phyloP scores from a whole-genome alignment of 257 asterid genomes.

The Catharanthus roseus region DNA sequence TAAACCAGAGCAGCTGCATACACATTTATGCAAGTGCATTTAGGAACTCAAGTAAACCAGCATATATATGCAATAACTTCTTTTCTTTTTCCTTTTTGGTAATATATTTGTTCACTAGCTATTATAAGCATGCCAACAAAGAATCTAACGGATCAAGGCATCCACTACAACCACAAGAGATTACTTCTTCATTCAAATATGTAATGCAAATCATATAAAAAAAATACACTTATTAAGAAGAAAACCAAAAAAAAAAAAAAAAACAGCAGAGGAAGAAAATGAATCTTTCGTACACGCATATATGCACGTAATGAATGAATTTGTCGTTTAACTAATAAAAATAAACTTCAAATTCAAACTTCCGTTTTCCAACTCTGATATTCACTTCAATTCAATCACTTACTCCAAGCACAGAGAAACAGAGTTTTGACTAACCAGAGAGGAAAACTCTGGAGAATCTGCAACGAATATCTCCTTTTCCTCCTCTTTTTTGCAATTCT shows the following conservation, averaged over 20 bases:
- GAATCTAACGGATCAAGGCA: constrained; percentile 1
- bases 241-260: neutral
- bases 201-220: constrained; percentile 10
- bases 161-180: neutral
- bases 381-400: neutral
- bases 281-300: neutral
- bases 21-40: neutral
- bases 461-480: neutral
- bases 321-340: neutral
- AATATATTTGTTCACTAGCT: neutral
- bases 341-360: neutral
- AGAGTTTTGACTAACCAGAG: constrained; percentile 12
- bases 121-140: neutral
- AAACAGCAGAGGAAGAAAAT: no score
- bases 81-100: neutral
- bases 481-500: neutral
- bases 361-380: neutral
- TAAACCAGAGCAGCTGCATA: neutral
- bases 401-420: neutral
- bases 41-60: neutral
- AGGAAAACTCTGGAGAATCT: neutral
- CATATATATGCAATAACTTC: neutral
- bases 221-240: neutral
- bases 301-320: neutral
- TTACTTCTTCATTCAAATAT: neutral